These are phyloP conservation scores for Rhizopus stolonifer DNA, from an alignment of 371 early-diverging fungal genomes.

Conservation along the genomic window DNA sequence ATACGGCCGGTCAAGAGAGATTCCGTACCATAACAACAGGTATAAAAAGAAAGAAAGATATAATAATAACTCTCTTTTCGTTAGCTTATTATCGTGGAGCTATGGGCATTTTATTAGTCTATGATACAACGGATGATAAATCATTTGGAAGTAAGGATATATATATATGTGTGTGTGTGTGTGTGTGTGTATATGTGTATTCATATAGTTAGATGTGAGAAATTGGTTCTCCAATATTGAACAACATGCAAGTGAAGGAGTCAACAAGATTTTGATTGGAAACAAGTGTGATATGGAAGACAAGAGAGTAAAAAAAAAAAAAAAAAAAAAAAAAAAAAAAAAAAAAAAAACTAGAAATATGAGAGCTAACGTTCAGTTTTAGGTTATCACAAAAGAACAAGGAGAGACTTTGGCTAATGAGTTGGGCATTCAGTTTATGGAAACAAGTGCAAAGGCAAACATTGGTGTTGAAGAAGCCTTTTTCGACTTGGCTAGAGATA, in stretches of 20 bases:
- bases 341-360: too few species aligned
- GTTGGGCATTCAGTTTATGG: slow-evolving; percentile 89
- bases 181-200: background rate
- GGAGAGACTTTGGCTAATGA: slow-evolving; percentile 87
- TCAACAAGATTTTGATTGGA: slow-evolving; percentile 97
- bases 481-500: slow-evolving; percentile 86
- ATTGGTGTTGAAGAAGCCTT: slow-evolving; percentile 98
- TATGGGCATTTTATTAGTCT: slow-evolving; percentile 99
- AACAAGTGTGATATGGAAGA: slow-evolving; percentile 98
- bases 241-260: slow-evolving; percentile 95
- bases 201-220: slow-evolving; percentile 73
- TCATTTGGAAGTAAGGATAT: slow-evolving; percentile 87
- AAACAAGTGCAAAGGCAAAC: slow-evolving; percentile 97
- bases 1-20: slow-evolving; percentile 99
- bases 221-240: slow-evolving; percentile 99
- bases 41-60: too few species aligned
- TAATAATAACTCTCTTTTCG: too few species aligned
- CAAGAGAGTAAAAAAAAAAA: slow-evolving; percentile 60
- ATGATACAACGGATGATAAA: slow-evolving; percentile 98
- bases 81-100: slow-evolving; percentile 99
- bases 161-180: too few species aligned
- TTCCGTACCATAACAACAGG: slow-evolving; percentile 99
- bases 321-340: background rate
- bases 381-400: slow-evolving; percentile 70
- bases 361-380: too few species aligned